Conservation (phyloP, 2,329 filamentous ascomycete species). For the Hypocreales sp. region DNA sequence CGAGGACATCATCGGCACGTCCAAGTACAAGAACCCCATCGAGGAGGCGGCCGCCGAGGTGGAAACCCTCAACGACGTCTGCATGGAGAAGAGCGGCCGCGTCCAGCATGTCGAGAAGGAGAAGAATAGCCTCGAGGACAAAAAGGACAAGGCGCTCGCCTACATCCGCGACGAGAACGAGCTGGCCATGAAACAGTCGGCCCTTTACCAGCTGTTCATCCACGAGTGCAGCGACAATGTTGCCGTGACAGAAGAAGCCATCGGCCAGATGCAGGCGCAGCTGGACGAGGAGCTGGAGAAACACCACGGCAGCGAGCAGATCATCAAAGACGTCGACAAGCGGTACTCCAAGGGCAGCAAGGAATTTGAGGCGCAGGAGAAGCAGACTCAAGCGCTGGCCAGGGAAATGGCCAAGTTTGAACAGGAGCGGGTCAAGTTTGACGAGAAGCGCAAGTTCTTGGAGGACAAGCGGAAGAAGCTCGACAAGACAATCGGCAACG, state of each 20-base stretch:
- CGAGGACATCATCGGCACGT: slow-evolving; percentile 97
- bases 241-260: slow-evolving; percentile 74
- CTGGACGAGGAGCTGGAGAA: slow-evolving; percentile 81
- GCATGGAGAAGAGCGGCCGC: slow-evolving; percentile 83
- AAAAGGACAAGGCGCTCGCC: slow-evolving; percentile 85
- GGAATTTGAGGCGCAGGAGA: slow-evolving; percentile 69
- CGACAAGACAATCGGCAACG: slow-evolving; percentile 70
- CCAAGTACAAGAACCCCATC: slow-evolving; percentile 94
- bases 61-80: slow-evolving; percentile 85
- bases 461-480: slow-evolving; percentile 85
- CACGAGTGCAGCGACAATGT: slow-evolving; percentile 82
- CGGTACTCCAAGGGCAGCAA: slow-evolving; percentile 70
- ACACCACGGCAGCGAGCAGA: slow-evolving; percentile 75
- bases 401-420: slow-evolving; percentile 90
- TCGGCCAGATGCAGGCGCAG: slow-evolving; percentile 76
- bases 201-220: slow-evolving; percentile 84
- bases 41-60: slow-evolving; percentile 86
- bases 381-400: slow-evolving; percentile 59
- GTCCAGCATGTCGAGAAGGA: slow-evolving; percentile 98
- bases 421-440: slow-evolving; percentile 92
- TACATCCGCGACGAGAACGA: slow-evolving; percentile 92
- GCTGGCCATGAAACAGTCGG: slow-evolving; percentile 72
- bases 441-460: slow-evolving; percentile 94
- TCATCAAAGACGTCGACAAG: slow-evolving; percentile 81
- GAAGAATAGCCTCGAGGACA: slow-evolving; percentile 81